Evolutionary conservation across 2,329 filamentous ascomycete species (phyloP).

Genomic region (Juglanconis juglandina): DNA sequence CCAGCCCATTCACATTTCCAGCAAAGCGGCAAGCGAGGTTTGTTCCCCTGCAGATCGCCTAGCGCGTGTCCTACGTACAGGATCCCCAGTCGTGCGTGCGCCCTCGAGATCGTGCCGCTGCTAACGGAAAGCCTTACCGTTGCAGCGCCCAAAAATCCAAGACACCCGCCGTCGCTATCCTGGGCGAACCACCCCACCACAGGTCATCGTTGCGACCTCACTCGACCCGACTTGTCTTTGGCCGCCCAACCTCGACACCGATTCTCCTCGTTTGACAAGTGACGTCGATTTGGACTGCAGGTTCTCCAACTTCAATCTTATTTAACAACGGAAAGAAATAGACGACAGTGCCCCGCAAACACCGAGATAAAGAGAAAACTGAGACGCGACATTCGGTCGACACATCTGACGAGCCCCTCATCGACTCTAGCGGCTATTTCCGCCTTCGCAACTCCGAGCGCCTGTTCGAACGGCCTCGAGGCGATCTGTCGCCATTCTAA

Average conservation of each 20-base stretch:
- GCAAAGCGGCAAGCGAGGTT: background rate
- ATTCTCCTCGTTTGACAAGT: background rate
- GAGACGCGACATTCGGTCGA: background rate
- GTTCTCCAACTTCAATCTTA: background rate
- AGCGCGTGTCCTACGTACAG: background rate
- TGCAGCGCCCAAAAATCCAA: conserved; percentile 1
- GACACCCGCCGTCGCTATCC: background rate
- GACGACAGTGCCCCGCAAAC: background rate
- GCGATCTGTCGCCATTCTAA: background rate
- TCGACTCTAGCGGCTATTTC: conserved; percentile 5
- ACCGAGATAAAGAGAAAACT: background rate
- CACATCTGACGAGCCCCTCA: conserved; percentile 5
- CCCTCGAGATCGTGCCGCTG: background rate
- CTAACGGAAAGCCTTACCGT: background rate
- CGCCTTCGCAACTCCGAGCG: conserved; percentile 3
- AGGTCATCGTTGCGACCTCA: conserved; percentile 6
- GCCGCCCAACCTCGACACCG: conserved; percentile 1
- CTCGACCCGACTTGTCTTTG: conserved; percentile 1
- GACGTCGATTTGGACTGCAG: background rate
- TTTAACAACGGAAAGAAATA: too few relatives aligned
- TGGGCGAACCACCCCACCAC: conserved; percentile 5
- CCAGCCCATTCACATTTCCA: too few relatives aligned
- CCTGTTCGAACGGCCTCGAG: background rate
- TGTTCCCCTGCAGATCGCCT: background rate
- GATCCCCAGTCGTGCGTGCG: background rate